A percentile compares a stretch with the other conserved stretches of the same genome.
These are phyloP conservation scores for Rhizophagus prolifer DNA, from an alignment of 192 early-diverging fungal species.

Conservation along the genomic window DNA sequence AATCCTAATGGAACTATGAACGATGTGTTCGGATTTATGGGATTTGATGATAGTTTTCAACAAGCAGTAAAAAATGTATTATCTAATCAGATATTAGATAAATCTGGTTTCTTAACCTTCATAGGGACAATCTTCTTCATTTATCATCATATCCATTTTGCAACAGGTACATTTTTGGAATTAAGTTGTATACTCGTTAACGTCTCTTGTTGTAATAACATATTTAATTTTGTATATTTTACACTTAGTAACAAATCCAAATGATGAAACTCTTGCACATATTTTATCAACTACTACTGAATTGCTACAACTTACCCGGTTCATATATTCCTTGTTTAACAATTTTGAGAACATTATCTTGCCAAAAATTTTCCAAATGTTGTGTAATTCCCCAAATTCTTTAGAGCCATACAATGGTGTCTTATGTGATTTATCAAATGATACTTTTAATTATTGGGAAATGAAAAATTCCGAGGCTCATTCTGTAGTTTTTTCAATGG, in stretches of 20 bases:
- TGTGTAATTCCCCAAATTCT: background rate
- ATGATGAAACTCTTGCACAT: background rate
- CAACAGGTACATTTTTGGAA: background rate
- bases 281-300: background rate
- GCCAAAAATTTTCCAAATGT: background rate
- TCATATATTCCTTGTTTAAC: background rate
- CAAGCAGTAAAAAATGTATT: background rate
- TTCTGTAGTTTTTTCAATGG: background rate
- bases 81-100: background rate
- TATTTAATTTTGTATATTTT: background rate
- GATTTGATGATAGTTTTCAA: slow-evolving; percentile 13
- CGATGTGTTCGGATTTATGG: background rate
- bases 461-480: slow-evolving; percentile 5
- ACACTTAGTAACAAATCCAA: background rate
- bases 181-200: background rate
- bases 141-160: slow-evolving; percentile 6
- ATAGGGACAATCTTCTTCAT: background rate
- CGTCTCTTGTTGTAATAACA: background rate
- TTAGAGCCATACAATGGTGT: background rate
- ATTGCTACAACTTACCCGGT: background rate
- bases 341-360: slow-evolving; percentile 12
- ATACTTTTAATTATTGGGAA: slow-evolving; percentile 23
- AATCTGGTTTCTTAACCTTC: background rate
- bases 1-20: background rate
- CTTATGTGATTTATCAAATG: slow-evolving; percentile 2